phyloP scores from a whole-genome alignment of 805 yeast species.

The Ogataea nakhonphanomensis region DNA sequence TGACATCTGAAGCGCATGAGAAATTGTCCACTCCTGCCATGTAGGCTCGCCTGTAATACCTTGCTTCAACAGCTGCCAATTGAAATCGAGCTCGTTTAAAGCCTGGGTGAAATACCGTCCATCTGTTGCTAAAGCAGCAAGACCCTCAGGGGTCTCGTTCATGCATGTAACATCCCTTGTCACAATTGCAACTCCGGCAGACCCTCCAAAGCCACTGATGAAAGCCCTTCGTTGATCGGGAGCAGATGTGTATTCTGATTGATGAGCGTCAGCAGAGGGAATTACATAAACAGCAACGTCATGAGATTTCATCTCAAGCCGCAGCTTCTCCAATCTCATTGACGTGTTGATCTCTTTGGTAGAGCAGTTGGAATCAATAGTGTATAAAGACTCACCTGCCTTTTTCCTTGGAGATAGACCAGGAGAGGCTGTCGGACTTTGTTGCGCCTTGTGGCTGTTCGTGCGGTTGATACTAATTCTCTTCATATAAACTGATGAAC shows the following conservation, averaged over 20 bases:
- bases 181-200: conserved; percentile 58
- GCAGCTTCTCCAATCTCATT: conserved; percentile 54
- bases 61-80: conserved; percentile 55
- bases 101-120: conserved; percentile 63
- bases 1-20: conserved; percentile 47
- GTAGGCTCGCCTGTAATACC: conserved; percentile 47
- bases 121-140: conserved; percentile 55
- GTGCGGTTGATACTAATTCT: conserved; percentile 29
- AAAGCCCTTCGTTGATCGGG: conserved; percentile 54
- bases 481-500: conserved; percentile 45
- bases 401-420: conserved; percentile 32
- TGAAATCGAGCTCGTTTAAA: conserved; percentile 52
- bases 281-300: conserved; percentile 62
- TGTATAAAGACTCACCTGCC: conserved; percentile 18
- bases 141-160: conserved; percentile 52
- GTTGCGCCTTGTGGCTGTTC: conserved; percentile 11
- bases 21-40: conserved; percentile 59
- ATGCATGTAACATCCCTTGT: conserved; percentile 51
- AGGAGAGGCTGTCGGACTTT: conserved; percentile 35
- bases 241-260: conserved; percentile 55
- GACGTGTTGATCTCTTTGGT: conserved; percentile 52
- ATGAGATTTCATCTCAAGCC: conserved; percentile 60
- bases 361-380: conserved; percentile 29
- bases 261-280: conserved; percentile 64
- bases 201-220: conserved; percentile 57